Percentiles rank a stretch among this genome's conserved stretches.
These are phyloP conservation scores for Brassica juncea DNA, from an alignment of 345 rosid species.

Conservation along the genomic window DNA sequence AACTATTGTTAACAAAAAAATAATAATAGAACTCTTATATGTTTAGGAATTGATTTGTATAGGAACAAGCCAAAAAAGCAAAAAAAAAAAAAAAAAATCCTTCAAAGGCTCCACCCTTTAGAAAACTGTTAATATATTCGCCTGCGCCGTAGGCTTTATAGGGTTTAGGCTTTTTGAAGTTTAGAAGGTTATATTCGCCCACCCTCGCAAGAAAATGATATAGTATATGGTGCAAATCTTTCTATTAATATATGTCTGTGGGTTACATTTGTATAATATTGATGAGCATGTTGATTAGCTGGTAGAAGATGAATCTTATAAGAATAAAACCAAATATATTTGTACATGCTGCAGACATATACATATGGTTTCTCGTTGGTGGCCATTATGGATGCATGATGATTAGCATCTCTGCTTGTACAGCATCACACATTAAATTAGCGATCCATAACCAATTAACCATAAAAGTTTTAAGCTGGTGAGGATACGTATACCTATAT, in stretches of 20 bases:
- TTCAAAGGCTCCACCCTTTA: constrained; percentile 3
- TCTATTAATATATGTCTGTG: background rate
- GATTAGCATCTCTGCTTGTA: background rate
- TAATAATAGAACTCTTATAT: background rate
- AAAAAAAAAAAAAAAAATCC: background rate
- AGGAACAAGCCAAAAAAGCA: constrained; percentile 7
- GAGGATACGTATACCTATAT: background rate
- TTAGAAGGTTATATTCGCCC: constrained; percentile 28
- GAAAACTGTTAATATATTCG: constrained; percentile 5
- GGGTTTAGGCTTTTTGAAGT: constrained; percentile 36
- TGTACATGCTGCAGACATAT: background rate
- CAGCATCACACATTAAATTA: constrained; percentile 4
- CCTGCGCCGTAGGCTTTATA: constrained; percentile 27
- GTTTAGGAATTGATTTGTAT: background rate
- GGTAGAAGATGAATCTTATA: constrained; percentile 12
- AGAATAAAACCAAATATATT: background rate
- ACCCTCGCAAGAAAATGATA: constrained; percentile 13
- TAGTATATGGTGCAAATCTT: background rate
- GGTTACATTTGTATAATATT: constrained; percentile 23
- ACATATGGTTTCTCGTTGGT: constrained; percentile 15
- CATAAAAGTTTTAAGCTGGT: background rate
- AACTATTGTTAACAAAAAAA: background rate
- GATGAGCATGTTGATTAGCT: constrained; percentile 12
- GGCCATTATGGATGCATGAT: background rate
- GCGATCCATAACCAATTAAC: background rate